Evolutionary conservation across 345 rosid genomes (phyloP).

Genomic region (Eutrema japonicum): DNA sequence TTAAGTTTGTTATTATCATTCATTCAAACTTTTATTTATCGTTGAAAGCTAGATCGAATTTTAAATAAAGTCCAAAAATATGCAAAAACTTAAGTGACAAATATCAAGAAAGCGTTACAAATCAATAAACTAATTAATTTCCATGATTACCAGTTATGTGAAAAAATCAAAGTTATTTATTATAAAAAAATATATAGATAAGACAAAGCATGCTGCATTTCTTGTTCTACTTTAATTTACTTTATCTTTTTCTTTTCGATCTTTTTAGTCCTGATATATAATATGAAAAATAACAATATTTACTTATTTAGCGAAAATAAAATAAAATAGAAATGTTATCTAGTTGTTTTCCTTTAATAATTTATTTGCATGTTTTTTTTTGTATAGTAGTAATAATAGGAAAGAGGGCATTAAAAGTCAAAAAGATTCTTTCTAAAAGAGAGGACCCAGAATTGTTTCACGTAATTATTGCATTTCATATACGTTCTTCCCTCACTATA

Average conservation of each 20-base stretch:
- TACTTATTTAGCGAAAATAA: too few species aligned
- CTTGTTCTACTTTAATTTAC: neutral
- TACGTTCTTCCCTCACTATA: constrained; percentile 30
- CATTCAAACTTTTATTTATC: neutral
- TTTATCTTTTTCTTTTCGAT: neutral
- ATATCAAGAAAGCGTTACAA: neutral
- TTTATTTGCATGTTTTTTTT: constrained; percentile 29
- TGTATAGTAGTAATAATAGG: neutral
- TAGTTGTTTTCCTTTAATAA: constrained; percentile 42
- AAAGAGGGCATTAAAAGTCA: constrained; percentile 41
- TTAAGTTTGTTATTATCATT: neutral
- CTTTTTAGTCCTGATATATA: neutral
- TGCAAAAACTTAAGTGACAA: neutral
- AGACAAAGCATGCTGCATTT: constrained; percentile 22
- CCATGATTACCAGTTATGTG: neutral
- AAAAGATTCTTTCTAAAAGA: constrained; percentile 45
- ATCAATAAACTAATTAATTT: neutral
- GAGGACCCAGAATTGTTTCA: constrained; percentile 37
- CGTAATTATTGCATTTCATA: constrained; percentile 44
- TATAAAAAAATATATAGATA: neutral
- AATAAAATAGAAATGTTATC: neutral
- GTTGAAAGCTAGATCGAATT: neutral
- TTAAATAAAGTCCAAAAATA: neutral
- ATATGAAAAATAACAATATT: too few species aligned
- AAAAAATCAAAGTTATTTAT: neutral